Conservation (phyloP, 129 eudicot species). For the Flaveria linearis region DNA sequence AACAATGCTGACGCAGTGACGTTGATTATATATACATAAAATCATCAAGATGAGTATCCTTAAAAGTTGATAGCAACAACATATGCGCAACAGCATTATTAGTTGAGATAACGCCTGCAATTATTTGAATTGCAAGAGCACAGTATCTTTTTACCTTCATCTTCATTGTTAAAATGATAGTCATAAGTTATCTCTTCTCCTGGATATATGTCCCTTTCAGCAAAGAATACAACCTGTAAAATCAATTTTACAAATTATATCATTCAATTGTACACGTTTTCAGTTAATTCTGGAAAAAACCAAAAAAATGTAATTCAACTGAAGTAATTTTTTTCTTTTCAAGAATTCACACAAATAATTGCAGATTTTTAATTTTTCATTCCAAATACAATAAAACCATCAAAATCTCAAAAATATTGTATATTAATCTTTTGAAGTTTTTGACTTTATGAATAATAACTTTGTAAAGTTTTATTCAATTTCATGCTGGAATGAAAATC, state of each 20-base stretch:
- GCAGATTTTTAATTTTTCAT: not conserved
- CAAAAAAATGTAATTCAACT: not conserved
- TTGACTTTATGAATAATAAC: not conserved
- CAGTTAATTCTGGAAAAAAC: not conserved
- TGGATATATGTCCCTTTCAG: constrained; percentile 77
- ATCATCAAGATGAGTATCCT: not conserved
- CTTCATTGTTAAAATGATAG: constrained; percentile 80
- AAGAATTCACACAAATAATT: not conserved
- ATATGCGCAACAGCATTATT: not conserved
- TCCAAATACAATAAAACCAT: not conserved
- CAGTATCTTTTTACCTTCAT: constrained; percentile 76
- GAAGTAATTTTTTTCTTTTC: not conserved
- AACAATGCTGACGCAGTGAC: not conserved
- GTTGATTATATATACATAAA: not conserved
- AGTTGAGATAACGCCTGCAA: constrained; percentile 72
- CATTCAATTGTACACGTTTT: not conserved
- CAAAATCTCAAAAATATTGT: not conserved
- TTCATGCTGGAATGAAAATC: not conserved
- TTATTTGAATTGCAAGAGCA: constrained; percentile 69
- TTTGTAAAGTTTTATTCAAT: not conserved
- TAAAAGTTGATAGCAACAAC: constrained; percentile 1
- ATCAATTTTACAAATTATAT: constrained; percentile 1
- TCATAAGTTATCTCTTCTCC: constrained; percentile 94
- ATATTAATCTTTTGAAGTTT: not conserved
- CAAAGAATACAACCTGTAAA: constrained; percentile 69